Evolutionary conservation across 2,329 filamentous ascomycete genomes (phyloP), one percentile per base, ranked within the genome.

Genomic region (Metarhizium sp.): DNA sequence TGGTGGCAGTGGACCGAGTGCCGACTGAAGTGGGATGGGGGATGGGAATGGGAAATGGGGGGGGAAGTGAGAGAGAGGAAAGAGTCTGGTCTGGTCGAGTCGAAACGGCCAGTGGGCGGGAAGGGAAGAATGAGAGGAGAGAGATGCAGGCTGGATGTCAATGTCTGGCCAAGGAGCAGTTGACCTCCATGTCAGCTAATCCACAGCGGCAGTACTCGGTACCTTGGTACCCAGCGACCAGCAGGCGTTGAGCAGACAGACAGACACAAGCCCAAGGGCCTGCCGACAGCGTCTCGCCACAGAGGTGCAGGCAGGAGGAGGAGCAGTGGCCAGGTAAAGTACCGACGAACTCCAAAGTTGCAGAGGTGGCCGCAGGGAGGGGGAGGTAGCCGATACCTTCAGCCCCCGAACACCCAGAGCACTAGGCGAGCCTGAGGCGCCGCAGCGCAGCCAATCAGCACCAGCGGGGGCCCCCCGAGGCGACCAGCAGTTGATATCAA

Each of bases 401-500:
- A 25, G 25, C 25, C 25, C 25, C 25, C 4, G 25, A 25, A 25
- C 25, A 25, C 25, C 25, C 25, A 25, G 25, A 4, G 25, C 25
- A 25, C 25, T 25, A 25, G 25, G 25, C 25, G 25, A 25, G 25
- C 25, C 25, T 25, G 25, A 25, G 25, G 25, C 25, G 57, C 55
- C 58, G 48, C 50, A 51, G 51, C 55, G 60, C 59, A 61, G 55
- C 69, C 68, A 71, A 70, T 71, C 63, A 69, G 61, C 60, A 11
- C 7, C 32, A 58, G 57, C 57, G 51, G 40, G 54, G 60, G 56
- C 60, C 54, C 54, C 50, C 36, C 5, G 16, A 30, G 59, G 59
- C 62, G 66, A 1, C 32, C 32, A 34, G 32, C 10, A 8, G 10
- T 34, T 25, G 25, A 4, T 4, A 25, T 25, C 25, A 34, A 11